Base-by-base conservation (phyloP, 1,139 yeast species). In the Zygoascus meyerae region DNA sequence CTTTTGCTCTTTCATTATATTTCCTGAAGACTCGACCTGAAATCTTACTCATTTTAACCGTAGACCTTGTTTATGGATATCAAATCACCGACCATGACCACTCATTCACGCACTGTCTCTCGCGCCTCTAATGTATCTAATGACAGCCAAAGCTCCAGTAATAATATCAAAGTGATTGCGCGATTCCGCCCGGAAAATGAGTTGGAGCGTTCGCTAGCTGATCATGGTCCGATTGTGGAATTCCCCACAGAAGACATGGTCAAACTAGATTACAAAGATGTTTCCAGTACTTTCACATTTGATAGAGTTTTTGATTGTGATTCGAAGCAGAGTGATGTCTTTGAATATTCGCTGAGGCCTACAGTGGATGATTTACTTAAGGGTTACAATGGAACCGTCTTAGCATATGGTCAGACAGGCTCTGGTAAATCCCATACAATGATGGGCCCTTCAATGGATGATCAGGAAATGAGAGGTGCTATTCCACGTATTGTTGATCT, bases 351-450 rank as follows among this genome's bases (percentile, higher is more conserved):
- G 1, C 73, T 83, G 12, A 62, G 67, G 40, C 77, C 73, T 39
- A 79, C 79, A 2, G 82, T 82, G 2, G 82, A 79, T 42, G 92
- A 83, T 55, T 71, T 86, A 34, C 73, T 86, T 52, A 72, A 75
- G 36, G 97, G 97, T 0, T 86, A 84, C 61, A 86, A 89, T 63
- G 92, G 94, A 16, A 81, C 95, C 0, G 82, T 89, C 0, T 67
- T 89, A 40, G 90, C 95, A 1, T 89, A 86, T 63, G 97, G 96
- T 6, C 95, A 86, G 61, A 83, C 95, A 0, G 94, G 95, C 0
- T 77, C 94, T 1, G 96, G 96, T 2, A 87, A 87, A 61, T 79
- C 95, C 0, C 80, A 79, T 60, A 84, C 95, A 2, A 84, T 89
- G 95, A 77, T 85, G 76, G 96, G 96, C 0, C 60, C 70, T 2